Percentiles rank a stretch among this genome's conserved stretches.
phyloP scores from a whole-genome alignment of 2,329 filamentous ascomycete species.

The Fusarium equiseti region DNA sequence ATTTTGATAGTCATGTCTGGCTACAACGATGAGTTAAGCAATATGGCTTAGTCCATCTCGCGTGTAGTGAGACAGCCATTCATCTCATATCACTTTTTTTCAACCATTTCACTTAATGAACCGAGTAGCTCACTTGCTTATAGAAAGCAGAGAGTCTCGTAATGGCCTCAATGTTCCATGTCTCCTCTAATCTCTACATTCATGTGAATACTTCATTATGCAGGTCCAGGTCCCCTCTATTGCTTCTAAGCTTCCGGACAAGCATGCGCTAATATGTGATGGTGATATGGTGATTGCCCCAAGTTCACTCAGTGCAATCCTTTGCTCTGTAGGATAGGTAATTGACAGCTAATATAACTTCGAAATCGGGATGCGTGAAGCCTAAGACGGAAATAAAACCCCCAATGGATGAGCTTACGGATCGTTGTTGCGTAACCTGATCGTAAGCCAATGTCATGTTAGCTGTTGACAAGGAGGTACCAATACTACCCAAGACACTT shows the following conservation, averaged over 20 bases:
- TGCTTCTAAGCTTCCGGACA: background rate
- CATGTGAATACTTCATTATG: background rate
- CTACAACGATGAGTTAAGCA: rapidly evolving
- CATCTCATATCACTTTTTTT: background rate
- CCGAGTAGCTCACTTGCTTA: background rate
- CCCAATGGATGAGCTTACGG: background rate
- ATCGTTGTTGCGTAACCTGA: background rate
- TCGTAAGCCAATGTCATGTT: background rate
- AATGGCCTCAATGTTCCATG: background rate
- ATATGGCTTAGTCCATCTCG: background rate
- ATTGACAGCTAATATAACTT: background rate
- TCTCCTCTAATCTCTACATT: background rate
- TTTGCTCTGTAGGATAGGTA: background rate
- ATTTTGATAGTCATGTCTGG: background rate
- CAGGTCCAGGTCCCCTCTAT: background rate
- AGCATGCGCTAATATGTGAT: background rate
- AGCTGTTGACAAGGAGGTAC: background rate
- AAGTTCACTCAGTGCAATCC: background rate
- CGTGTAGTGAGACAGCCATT: background rate
- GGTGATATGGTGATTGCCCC: background rate
- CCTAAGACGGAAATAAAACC: background rate
- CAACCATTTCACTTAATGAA: background rate
- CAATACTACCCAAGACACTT: background rate
- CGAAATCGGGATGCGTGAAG: background rate
- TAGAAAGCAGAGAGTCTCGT: background rate